Conservation (phyloP, 1,139 yeast species). For the Hansenula sp. region DNA sequence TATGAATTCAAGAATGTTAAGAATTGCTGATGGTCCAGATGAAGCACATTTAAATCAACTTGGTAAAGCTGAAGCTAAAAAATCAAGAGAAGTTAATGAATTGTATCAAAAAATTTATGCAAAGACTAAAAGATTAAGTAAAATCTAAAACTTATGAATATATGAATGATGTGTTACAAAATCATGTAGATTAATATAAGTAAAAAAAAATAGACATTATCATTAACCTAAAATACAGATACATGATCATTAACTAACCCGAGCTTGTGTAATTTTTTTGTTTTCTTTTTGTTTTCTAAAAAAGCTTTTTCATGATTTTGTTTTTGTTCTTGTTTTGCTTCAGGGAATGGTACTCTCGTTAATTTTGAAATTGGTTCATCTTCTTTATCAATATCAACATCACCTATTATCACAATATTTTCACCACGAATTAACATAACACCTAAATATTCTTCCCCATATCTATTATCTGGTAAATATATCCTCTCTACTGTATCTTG, state of each 20-base stretch:
- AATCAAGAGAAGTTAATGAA: conserved; percentile 22
- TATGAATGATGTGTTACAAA: neutral
- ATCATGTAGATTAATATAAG: neutral
- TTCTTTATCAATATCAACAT: conserved; percentile 84
- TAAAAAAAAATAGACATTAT: neutral
- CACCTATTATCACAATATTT: conserved; percentile 94
- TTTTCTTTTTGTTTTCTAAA: conserved; percentile 40
- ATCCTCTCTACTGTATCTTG: conserved; percentile 90
- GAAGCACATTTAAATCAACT: conserved; percentile 65
- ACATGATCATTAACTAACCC: conserved; percentile 49
- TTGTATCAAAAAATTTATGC: conserved; percentile 13
- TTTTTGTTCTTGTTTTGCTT: conserved; percentile 48
- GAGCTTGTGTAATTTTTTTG: conserved; percentile 42
- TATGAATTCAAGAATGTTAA: conserved; percentile 52
- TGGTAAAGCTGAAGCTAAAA: conserved; percentile 28
- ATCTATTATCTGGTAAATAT: conserved; percentile 48
- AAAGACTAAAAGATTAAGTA: conserved; percentile 15
- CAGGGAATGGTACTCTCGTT: conserved; percentile 55
- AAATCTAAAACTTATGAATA: conserved; percentile 7
- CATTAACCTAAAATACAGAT: neutral
- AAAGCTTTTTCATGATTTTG: conserved; percentile 32
- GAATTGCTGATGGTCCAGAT: conserved; percentile 76
- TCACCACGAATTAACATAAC: conserved; percentile 94
- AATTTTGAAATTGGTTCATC: conserved; percentile 60
- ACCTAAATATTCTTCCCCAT: conserved; percentile 74